These are phyloP conservation scores for Purpureocillium takamizusanense DNA, from an alignment of 2,329 filamentous ascomycete species.

Conservation along the genomic window DNA sequence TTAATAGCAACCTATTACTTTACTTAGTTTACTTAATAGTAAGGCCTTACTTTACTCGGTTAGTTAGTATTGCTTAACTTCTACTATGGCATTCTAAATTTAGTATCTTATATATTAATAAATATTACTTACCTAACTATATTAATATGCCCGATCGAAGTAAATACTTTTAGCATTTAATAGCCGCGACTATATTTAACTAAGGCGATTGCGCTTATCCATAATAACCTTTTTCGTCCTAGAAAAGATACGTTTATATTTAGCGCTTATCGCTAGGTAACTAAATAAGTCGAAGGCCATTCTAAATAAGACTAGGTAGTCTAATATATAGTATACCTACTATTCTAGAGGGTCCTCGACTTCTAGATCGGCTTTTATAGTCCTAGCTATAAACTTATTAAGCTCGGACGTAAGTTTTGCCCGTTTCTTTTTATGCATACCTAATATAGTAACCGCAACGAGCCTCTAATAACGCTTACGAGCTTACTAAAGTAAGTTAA, in stretches of 20 bases:
- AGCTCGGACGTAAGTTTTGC: background rate
- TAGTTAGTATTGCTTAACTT: background rate
- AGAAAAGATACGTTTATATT: background rate
- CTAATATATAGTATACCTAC: background rate
- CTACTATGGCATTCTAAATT: too few relatives aligned
- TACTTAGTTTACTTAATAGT: background rate
- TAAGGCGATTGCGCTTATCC: background rate
- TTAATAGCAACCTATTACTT: background rate
- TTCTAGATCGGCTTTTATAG: background rate
- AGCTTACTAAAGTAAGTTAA: background rate
- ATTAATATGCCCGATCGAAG: background rate
- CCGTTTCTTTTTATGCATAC: background rate
- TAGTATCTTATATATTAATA: too few relatives aligned
- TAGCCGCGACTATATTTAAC: background rate
- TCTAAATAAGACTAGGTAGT: background rate
- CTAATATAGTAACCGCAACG: background rate
- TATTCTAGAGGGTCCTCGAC: background rate
- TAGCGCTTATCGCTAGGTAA: background rate
- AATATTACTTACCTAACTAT: too few relatives aligned
- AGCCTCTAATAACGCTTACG: background rate
- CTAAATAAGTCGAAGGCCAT: background rate
- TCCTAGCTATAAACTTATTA: background rate
- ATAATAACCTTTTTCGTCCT: background rate
- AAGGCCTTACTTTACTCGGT: slow-evolving; percentile 1
- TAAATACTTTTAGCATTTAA: background rate